Evolutionary conservation across 768 basidiomycete species (phyloP), one percentile per base, ranked within the genome.

Genomic region (Tylopilus vinaceipallidus): DNA sequence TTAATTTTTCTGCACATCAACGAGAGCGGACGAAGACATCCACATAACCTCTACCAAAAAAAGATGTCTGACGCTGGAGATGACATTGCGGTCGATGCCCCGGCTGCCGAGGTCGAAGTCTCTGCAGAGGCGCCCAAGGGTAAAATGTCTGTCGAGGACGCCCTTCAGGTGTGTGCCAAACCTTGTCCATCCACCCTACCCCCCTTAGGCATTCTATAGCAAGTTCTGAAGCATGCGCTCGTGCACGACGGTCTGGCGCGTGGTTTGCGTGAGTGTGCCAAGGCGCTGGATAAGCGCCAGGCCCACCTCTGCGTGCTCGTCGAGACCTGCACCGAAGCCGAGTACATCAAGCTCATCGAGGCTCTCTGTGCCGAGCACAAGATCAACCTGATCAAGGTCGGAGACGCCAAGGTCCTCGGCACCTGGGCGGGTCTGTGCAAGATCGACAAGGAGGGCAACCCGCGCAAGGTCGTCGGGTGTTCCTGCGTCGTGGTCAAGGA

Each of bases 301-400:
- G 95, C 95, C 49, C 95, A 98, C 73, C 80, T 98, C 41, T 98
- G 95, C 75, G 95, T 99, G 54, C 87, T 99, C 65, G 95, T 98
- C 69, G 95, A 99, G 84, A 93, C 93, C 49, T 97, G 94, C 81
- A 94, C 90, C 45, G 95, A 98, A 77, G 91, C 95, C 60, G 95
- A 98, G 75, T 98, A 99, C 82, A 91, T 97, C 84, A 98, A 98
- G 80, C 91, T 99, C 78, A 97, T 99, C 61, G 95, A 98, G 77
- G 95, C 95, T 43, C 92, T 99, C 68, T 98, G 95, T 71, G 89
- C 92, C 55, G 94, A 97, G 78, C 95, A 98, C 85, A 95, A 95
- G 75, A 98, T 98, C 78, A 93, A 94, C 80, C 78, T 99, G 57
- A 98, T 99, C 91, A 98, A 98, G 77, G 91, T 95, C 59, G 91